A percentile compares a stretch with the other conserved stretches of the same genome.
phyloP scores from a whole-genome alignment of 2,329 filamentous ascomycete genomes.

The Penicillium sp. region DNA sequence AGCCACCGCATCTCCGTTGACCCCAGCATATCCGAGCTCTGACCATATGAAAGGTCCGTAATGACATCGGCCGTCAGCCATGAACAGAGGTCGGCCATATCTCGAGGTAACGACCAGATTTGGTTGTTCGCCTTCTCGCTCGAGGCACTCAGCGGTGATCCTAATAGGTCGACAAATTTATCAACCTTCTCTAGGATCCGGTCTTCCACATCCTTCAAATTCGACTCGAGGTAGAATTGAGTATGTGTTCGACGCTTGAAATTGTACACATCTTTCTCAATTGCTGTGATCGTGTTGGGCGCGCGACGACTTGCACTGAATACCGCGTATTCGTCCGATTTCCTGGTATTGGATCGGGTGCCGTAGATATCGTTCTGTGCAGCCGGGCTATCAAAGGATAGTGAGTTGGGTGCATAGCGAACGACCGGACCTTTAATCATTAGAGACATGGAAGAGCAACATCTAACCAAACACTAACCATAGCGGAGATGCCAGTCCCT shows the following conservation, averaged over 20 bases:
- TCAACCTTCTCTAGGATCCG: not conserved
- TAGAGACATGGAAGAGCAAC: too few species aligned
- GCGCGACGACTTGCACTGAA: slow-evolving; percentile 4
- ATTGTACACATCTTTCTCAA: slow-evolving; percentile 1
- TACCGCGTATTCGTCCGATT: not conserved
- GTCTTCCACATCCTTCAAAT: not conserved
- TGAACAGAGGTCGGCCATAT: not conserved
- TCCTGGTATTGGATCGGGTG: not conserved
- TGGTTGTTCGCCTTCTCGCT: not conserved
- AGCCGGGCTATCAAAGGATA: slow-evolving; percentile 16
- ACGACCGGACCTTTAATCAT: slow-evolving; percentile 29
- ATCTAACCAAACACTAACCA: slow-evolving; percentile 1
- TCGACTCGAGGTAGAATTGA: not conserved
- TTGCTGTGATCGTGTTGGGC: slow-evolving; percentile 1
- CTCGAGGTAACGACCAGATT: not conserved
- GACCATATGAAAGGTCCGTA: slow-evolving; percentile 1
- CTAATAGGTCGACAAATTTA: not conserved
- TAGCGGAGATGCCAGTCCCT: slow-evolving; percentile 7
- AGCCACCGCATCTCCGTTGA: slow-evolving; percentile 1
- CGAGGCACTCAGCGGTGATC: too few species aligned
- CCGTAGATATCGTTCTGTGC: slow-evolving; percentile 39
- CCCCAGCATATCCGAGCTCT: slow-evolving; percentile 2
- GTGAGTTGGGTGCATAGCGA: slow-evolving; percentile 22
- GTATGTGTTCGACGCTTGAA: slow-evolving; percentile 1
- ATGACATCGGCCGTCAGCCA: slow-evolving; percentile 2